These are phyloP conservation scores for Periconia digitata DNA, from an alignment of 2,329 filamentous ascomycete genomes.

Conservation along the genomic window DNA sequence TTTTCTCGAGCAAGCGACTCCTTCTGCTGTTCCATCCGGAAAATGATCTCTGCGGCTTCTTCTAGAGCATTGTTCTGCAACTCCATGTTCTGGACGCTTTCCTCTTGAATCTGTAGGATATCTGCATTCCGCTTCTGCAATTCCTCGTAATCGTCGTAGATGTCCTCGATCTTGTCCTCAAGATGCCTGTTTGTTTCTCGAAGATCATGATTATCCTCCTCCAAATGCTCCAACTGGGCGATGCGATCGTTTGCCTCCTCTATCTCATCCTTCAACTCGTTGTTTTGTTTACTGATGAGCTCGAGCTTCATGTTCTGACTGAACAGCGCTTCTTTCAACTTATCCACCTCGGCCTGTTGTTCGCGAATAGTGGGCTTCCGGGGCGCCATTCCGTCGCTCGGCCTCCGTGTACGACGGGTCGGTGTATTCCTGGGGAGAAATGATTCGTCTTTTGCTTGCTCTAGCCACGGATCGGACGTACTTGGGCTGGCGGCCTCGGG, in stretches of 20 bases:
- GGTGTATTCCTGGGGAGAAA: slow-evolving; percentile 14
- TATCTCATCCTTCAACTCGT: slow-evolving; percentile 27
- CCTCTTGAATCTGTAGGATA: slow-evolving; percentile 29
- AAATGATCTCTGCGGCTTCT: slow-evolving; percentile 38
- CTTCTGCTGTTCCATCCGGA: slow-evolving; percentile 32
- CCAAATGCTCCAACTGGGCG: slow-evolving; percentile 28
- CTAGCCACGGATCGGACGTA: slow-evolving; percentile 33
- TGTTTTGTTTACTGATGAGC: slow-evolving; percentile 33
- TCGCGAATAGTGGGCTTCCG: slow-evolving; percentile 32
- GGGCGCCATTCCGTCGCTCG: slow-evolving; percentile 24
- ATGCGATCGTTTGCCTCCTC: slow-evolving; percentile 27
- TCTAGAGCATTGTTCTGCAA: slow-evolving; percentile 29
- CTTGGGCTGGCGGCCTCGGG: slow-evolving; percentile 17
- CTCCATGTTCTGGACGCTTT: slow-evolving; percentile 28
- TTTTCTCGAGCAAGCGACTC: slow-evolving; percentile 23
- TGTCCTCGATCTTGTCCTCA: slow-evolving; percentile 21
- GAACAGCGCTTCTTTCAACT: slow-evolving; percentile 29
- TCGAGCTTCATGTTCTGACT: slow-evolving; percentile 35
- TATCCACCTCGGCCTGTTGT: slow-evolving; percentile 29
- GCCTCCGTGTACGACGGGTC: slow-evolving; percentile 24
- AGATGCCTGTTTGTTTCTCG: slow-evolving; percentile 25
- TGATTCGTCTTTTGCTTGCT: slow-evolving; percentile 31
- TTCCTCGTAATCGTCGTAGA: slow-evolving; percentile 18
- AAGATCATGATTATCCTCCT: slow-evolving; percentile 30
- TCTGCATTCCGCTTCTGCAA: slow-evolving; percentile 22